These are phyloP conservation scores for Didymella pomorum DNA, from an alignment of 2,329 filamentous ascomycete species.

Conservation along the genomic window DNA sequence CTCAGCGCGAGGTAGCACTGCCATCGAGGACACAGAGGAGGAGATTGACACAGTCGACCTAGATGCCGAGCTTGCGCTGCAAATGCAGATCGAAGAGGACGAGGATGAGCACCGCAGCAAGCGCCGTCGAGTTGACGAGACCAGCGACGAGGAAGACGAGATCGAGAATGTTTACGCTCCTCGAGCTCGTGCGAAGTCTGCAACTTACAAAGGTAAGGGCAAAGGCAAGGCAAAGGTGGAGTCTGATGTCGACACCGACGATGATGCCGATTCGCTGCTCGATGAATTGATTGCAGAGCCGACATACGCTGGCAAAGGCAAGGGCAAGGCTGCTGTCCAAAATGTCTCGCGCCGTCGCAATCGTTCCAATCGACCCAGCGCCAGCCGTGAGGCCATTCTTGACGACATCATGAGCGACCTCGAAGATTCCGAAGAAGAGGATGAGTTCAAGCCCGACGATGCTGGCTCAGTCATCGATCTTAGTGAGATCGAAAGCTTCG, in stretches of 20 bases:
- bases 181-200: conserved; percentile 4
- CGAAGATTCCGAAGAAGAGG: conserved; percentile 36
- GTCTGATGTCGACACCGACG: conserved; percentile 17
- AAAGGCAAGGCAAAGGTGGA: conserved; percentile 35
- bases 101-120: conserved; percentile 52
- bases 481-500: conserved; percentile 26
- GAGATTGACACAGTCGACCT: conserved; percentile 48
- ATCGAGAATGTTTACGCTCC: not conserved
- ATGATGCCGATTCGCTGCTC: conserved; percentile 21
- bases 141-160: conserved; percentile 41
- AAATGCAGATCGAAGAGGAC: conserved; percentile 65
- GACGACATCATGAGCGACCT: conserved; percentile 33
- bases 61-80: conserved; percentile 64
- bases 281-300: conserved; percentile 27
- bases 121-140: conserved; percentile 44
- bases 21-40: conserved; percentile 39
- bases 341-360: conserved; percentile 21
- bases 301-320: conserved; percentile 34
- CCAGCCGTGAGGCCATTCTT: conserved; percentile 27
- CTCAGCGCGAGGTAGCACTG: conserved; percentile 28
- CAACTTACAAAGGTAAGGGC: conserved; percentile 36
- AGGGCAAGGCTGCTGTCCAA: conserved; percentile 32
- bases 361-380: conserved; percentile 33
- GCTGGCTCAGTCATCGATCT: conserved; percentile 27
- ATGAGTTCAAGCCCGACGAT: conserved; percentile 41